Base-by-base conservation (phyloP, 768 basidiomycete species). In the Boletus subparvulus region DNA sequence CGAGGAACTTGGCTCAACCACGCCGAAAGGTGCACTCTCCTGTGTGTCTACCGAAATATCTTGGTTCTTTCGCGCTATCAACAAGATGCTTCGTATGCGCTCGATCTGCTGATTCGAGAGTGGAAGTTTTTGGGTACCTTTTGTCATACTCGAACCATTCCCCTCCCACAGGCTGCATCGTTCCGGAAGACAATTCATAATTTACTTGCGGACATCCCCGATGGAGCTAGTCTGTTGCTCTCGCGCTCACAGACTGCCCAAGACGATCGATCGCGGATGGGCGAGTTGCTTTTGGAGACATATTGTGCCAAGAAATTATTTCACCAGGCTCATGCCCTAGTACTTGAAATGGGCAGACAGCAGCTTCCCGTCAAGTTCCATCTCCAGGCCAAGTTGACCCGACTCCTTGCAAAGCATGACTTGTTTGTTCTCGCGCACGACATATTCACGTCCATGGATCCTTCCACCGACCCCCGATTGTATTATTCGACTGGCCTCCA, bases 401-500 rank as follows among this genome's bases (percentile, higher is more conserved):
- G 77, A 50, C 68, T 74, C 10, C 77, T 86, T 14, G 78, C 76
- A 14, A 72, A 71, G 40, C 69, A 66, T 13, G 62, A 75, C 53
- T 40, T 67, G 17, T 78, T 78, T 58, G 66, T 69, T 41, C 65
- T 72, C 1, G 86, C 85, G 12, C 78, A 79, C 51, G 65, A 69
- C 28, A 62, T 83, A 24, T 84, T 76, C 61, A 36, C 69, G 19
- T 60, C 72, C 7, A 50, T 82, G 42, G 56, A 64, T 32, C 57
- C 66, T 30, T 61, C 47, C 8, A 52, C 52, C 41, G 46, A 60
- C 17, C 58, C 68, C 26, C 64, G 36, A 42, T 30, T 56, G 16
- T 64, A 70, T 40, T 69, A 75, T 53, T 74, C 73, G 41, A 75
- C 78, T 0, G 85, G 80, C n/a, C 72, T 88, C 6, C 74, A 77